phyloP scores from a whole-genome alignment of 768 basidiomycete species.

The Strobilomyces dryophilus region DNA sequence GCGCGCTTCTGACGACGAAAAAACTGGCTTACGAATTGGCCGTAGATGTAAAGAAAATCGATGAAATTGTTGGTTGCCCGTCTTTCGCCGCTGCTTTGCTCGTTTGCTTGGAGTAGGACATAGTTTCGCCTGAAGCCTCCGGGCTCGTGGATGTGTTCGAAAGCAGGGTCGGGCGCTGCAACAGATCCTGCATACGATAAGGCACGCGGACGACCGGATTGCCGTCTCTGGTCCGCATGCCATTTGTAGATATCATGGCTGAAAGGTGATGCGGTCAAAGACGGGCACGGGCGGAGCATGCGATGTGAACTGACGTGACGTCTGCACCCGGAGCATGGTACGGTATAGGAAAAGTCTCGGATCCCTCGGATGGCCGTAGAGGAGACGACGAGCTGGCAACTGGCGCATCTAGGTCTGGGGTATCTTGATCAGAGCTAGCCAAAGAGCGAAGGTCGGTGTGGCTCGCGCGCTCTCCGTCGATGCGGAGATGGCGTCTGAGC shows the following conservation, averaged over 20 bases:
- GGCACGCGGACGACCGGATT: constrained; percentile 58
- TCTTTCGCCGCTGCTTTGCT: constrained; percentile 57
- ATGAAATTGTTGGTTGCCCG: constrained; percentile 81
- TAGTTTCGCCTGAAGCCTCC: constrained; percentile 94
- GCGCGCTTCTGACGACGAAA: neutral
- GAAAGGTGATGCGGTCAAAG: constrained; percentile 6
- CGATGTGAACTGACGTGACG: constrained; percentile 70
- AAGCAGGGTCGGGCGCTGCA: constrained; percentile 60
- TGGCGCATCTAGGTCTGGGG: constrained; percentile 13
- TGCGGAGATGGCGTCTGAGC: constrained; percentile 75
- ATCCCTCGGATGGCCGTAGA: constrained; percentile 39
- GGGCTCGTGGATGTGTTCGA: constrained; percentile 92
- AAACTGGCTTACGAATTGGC: constrained; percentile 78
- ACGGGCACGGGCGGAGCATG: constrained; percentile 10
- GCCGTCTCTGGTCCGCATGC: constrained; percentile 70
- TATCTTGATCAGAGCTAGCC: constrained; percentile 24
- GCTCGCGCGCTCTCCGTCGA: constrained; percentile 53
- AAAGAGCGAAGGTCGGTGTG: constrained; percentile 21
- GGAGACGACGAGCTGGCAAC: constrained; percentile 24
- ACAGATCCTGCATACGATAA: constrained; percentile 62
- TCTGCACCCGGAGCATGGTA: constrained; percentile 87
- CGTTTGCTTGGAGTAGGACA: constrained; percentile 65
- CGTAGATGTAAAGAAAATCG: constrained; percentile 92
- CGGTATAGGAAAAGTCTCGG: constrained; percentile 81
- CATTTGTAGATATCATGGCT: constrained; percentile 96